Percentiles rank a stretch among this genome's conserved stretches.
Conservation (phyloP, 2,329 filamentous ascomycete species). For the Pseudogymnoascus sp. region DNA sequence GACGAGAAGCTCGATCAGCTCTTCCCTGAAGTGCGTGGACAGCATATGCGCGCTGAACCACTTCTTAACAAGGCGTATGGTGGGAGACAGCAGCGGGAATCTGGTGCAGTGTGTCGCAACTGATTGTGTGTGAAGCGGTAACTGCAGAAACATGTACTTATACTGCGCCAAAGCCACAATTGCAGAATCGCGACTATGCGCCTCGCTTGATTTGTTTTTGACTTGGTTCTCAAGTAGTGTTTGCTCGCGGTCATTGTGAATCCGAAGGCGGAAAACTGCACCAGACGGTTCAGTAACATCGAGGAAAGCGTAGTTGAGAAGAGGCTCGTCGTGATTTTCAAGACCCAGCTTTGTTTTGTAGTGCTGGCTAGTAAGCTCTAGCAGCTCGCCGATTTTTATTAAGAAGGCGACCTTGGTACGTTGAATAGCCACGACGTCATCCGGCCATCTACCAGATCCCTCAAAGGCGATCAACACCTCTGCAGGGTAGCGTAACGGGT, state of each 20-base stretch:
- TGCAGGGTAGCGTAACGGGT: conserved; percentile 47
- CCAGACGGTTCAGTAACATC: conserved; percentile 70
- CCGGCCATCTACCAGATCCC: conserved; percentile 86
- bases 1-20: conserved; percentile 78
- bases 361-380: conserved; percentile 53
- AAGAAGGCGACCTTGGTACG: conserved; percentile 88
- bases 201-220: conserved; percentile 63
- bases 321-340: conserved; percentile 62
- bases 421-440: conserved; percentile 84
- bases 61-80: conserved; percentile 76
- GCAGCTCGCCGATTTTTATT: conserved; percentile 54
- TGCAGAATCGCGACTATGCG: conserved; percentile 58
- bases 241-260: conserved; percentile 83
- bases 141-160: conserved; percentile 62
- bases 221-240: conserved; percentile 70
- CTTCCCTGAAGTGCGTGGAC: conserved; percentile 63
- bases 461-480: conserved; percentile 87
- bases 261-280: conserved; percentile 72
- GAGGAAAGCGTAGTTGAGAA: conserved; percentile 72
- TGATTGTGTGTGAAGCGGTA: conserved; percentile 74
- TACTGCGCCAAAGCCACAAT: conserved; percentile 62
- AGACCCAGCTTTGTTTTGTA: conserved; percentile 67
- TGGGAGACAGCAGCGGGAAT: conserved; percentile 69
- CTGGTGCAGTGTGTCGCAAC: conserved; percentile 74
- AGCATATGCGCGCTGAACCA: conserved; percentile 88